Base-by-base conservation (phyloP, 345 rosid species). In the Mercurialis annua region DNA sequence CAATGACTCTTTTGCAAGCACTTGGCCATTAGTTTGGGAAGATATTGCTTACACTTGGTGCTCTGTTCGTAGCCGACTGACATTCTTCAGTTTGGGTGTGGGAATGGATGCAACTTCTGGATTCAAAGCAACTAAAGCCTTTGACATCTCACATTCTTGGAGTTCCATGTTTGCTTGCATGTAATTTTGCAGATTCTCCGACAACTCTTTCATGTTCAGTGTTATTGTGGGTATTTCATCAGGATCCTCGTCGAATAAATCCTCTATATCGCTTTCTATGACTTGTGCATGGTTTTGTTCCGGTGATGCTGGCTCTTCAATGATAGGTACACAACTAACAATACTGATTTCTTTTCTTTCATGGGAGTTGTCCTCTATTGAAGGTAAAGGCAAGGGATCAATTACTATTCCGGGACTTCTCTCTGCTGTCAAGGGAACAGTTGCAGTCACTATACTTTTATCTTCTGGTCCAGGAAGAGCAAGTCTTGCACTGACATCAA, bases 281-380 rank as follows among this genome's bases (percentile, higher is more conserved):
- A 77, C 70, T 69, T 78, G 85, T 16, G 46, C 43, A 36, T n/a
- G 62, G 65, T 80, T 84, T 75, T 69, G 86, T 62, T 85, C 94
- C 21, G 98, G 97, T 30, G 96, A 55, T 64, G 84, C 74, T n/a
- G 98, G 98, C 67, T 84, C 92, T 80, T 93, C 98, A 42, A 93
- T 76, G 27, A 93, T 87, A 49, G 98, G 98, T 49, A 75, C 79
- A 44, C 74, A 77, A 46, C 76, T 78, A 68, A 49, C 77, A 26
- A 67, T 62, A 36, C 64, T 67, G 1, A 57, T 33, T 55, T 58
- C 71, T 64, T 59, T 64, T 77, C 82, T 81, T 73, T 51, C 66
- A 44, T 72, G 56, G 65, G 67, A 49, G 59, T 62, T 30, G 59
- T 71, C 77, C 67, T 75, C 83, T 10, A 83, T 78, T 64, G 75